Conservation (phyloP, 371 early-diverging fungal species). For the Rhizopus sp. region DNA sequence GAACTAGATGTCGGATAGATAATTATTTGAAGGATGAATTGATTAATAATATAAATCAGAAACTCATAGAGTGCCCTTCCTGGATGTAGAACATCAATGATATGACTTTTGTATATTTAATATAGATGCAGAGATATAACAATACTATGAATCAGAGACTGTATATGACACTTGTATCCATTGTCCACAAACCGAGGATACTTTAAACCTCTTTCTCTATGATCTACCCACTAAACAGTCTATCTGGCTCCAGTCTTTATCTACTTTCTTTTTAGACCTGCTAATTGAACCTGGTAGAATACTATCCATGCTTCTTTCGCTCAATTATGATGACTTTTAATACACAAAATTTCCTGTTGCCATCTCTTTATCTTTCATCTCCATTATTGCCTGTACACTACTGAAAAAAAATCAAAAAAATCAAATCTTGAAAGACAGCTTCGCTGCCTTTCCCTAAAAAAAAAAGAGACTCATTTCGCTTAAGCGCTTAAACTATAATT, state of each 20-base stretch:
- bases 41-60: too few species aligned
- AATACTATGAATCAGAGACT: conserved; percentile 1
- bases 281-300: conserved; percentile 6
- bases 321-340: conserved; percentile 3
- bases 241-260: conserved; percentile 5
- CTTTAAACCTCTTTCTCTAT: conserved; percentile 7
- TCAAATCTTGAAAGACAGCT: conserved; percentile 8
- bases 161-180: conserved; percentile 2
- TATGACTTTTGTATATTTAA: conserved; percentile 7
- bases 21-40: too few species aligned
- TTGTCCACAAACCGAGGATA: conserved; percentile 8
- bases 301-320: conserved; percentile 4
- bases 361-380: conserved; percentile 6
- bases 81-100: conserved; percentile 6
- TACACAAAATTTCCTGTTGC: conserved; percentile 5
- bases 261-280: conserved; percentile 7
- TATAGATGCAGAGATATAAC: conserved; percentile 4
- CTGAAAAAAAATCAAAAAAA: conserved; percentile 7
- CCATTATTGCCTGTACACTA: conserved; percentile 6
- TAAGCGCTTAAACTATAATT: conserved; percentile 11
- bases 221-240: conserved; percentile 1
- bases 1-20: too few species aligned
- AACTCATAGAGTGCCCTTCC: background rate
- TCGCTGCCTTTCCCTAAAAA: conserved; percentile 6
- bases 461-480: conserved; percentile 12